phyloP scores from a whole-genome alignment of 2,329 filamentous ascomycete species.

The Ascochyta rabiei region DNA sequence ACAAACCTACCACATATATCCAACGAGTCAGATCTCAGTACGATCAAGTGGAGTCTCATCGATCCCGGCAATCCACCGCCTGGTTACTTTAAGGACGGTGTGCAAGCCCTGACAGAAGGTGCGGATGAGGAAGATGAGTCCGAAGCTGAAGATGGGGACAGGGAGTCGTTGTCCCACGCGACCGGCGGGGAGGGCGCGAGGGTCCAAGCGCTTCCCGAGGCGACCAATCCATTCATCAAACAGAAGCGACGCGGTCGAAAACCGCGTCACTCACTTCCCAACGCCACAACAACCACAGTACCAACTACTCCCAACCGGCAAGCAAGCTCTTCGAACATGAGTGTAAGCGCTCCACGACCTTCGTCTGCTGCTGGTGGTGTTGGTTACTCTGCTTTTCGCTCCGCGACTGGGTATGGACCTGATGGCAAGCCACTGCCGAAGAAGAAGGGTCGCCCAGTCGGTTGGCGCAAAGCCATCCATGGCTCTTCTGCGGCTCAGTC shows the following conservation, averaged over 20 bases:
- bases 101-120: slow-evolving; percentile 37
- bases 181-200: slow-evolving; percentile 30
- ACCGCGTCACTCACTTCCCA: slow-evolving; percentile 39
- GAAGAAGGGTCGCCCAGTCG: slow-evolving; percentile 56
- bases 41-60: slow-evolving; percentile 66
- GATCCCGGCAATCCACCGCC: slow-evolving; percentile 60
- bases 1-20: slow-evolving; percentile 53
- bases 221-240: slow-evolving; percentile 42
- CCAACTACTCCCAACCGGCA: slow-evolving; percentile 25
- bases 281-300: slow-evolving; percentile 12
- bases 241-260: slow-evolving; percentile 45
- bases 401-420: slow-evolving; percentile 31
- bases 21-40: slow-evolving; percentile 59
- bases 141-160: slow-evolving; percentile 30
- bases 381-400: slow-evolving; percentile 54
- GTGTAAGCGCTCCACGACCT: slow-evolving; percentile 30
- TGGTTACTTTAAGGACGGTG: slow-evolving; percentile 39
- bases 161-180: slow-evolving; percentile 21
- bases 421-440: slow-evolving; percentile 48
- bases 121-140: slow-evolving; percentile 46
- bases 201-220: slow-evolving; percentile 37
- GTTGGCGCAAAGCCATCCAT: slow-evolving; percentile 57
- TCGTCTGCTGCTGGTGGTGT: slow-evolving; percentile 21
- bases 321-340: slow-evolving; percentile 28
- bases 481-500: slow-evolving; percentile 41